Conservation (phyloP, 2,329 filamentous ascomycete genomes). For the Emergomyces pasteurianus region DNA sequence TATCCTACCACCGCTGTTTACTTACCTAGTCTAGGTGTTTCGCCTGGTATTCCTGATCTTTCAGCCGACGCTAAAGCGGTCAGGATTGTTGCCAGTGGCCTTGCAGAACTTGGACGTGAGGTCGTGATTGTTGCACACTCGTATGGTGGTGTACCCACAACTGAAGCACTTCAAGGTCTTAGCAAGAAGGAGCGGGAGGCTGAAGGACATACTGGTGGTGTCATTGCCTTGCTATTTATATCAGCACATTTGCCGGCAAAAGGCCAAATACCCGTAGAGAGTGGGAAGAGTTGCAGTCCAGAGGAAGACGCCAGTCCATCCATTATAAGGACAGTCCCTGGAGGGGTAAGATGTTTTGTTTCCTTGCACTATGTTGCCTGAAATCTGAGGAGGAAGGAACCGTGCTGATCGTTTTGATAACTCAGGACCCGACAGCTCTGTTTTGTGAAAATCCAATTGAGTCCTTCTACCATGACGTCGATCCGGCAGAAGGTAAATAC, state of each 20-base stretch:
- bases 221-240: slow-evolving; percentile 6
- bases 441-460: slow-evolving; percentile 1
- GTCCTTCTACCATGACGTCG: slow-evolving; percentile 5
- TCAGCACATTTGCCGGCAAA: background rate
- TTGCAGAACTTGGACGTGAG: slow-evolving; percentile 20
- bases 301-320: background rate
- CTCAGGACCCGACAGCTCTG: slow-evolving; percentile 2
- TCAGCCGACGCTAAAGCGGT: slow-evolving; percentile 17
- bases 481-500: slow-evolving; percentile 1
- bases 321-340: background rate
- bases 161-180: slow-evolving; percentile 19
- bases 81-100: slow-evolving; percentile 16
- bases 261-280: background rate
- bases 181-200: slow-evolving; percentile 4
- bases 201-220: background rate
- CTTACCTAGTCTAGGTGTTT: slow-evolving; percentile 9
- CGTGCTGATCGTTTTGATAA: background rate
- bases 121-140: slow-evolving; percentile 27
- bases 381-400: background rate
- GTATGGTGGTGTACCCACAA: slow-evolving; percentile 22
- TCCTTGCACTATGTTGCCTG: background rate
- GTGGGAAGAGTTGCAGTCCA: background rate
- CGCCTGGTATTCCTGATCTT: slow-evolving; percentile 11
- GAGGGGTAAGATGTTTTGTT: background rate
- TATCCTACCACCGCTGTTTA: slow-evolving; percentile 14